Conservation (phyloP, 1,284 basidiomycete species). For the Pterula multifida region DNA sequence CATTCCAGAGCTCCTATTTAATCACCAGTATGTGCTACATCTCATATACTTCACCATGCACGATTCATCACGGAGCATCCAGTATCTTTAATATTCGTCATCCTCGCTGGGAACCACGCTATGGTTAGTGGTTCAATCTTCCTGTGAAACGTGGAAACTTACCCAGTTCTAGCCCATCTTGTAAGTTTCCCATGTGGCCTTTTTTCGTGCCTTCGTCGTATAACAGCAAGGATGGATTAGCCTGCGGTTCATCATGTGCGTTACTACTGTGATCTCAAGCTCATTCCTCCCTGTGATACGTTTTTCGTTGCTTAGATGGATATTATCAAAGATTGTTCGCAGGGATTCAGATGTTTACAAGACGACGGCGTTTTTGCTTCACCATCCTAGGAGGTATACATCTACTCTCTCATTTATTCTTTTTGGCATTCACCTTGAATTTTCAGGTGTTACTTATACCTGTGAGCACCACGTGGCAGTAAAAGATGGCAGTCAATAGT, state of each 20-base stretch:
- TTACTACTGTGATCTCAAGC: slow-evolving; percentile 1
- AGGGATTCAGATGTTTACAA: slow-evolving; percentile 36
- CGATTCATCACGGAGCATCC: not conserved
- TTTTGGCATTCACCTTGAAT: not conserved
- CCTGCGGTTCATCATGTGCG: slow-evolving; percentile 28
- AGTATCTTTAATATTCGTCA: slow-evolving; percentile 36
- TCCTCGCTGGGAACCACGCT: slow-evolving; percentile 43
- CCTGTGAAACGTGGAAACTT: slow-evolving; percentile 26
- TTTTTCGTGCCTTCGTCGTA: not conserved
- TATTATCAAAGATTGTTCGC: slow-evolving; percentile 33
- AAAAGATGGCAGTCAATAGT: not conserved
- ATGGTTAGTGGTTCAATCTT: slow-evolving; percentile 23
- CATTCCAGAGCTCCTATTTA: slow-evolving; percentile 38
- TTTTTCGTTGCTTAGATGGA: slow-evolving; percentile 26
- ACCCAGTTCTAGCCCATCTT: slow-evolving; percentile 19
- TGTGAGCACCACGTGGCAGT: too few relatives aligned
- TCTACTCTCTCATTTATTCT: not conserved
- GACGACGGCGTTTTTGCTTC: slow-evolving; percentile 66
- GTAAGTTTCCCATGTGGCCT: slow-evolving; percentile 18
- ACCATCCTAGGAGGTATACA: slow-evolving; percentile 57
- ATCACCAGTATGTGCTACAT: slow-evolving; percentile 30
- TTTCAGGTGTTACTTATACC: slow-evolving; percentile 70
- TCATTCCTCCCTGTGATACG: not conserved
- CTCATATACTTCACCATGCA: not conserved
- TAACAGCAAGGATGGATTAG: slow-evolving; percentile 13